phyloP scores from a whole-genome alignment of 2,329 filamentous ascomycete genomes.

The Trichothecium sympodiale region DNA sequence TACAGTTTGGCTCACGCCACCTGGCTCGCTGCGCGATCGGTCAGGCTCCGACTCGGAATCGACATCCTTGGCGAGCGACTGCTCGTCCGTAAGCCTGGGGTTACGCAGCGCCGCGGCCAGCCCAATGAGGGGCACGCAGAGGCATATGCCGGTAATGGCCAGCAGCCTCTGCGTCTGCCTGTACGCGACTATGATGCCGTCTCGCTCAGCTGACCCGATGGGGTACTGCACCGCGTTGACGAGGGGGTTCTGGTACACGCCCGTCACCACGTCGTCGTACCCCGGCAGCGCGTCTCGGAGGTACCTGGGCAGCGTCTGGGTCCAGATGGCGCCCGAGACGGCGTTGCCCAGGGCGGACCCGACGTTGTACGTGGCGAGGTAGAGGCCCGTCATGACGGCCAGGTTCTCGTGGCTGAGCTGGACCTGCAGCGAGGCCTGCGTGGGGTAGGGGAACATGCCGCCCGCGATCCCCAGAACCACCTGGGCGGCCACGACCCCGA shows the following conservation, averaged over 20 bases:
- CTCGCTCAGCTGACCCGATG: conserved; percentile 30
- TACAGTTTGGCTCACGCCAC: too few species aligned
- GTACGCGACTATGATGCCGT: conserved; percentile 31
- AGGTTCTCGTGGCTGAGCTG: conserved; percentile 38
- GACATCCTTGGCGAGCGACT: conserved; percentile 27
- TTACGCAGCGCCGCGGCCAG: conserved; percentile 32
- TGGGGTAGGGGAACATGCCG: conserved; percentile 46
- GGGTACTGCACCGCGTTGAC: conserved; percentile 20
- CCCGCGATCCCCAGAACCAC: conserved; percentile 52
- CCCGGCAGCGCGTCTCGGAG: conserved; percentile 29
- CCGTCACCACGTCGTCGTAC: conserved; percentile 17
- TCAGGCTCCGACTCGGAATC: conserved; percentile 10
- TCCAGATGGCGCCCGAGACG: conserved; percentile 53
- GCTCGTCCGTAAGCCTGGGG: conserved; percentile 31
- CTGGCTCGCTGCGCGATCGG: too few species aligned
- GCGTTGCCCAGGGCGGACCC: conserved; percentile 49
- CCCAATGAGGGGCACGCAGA: conserved; percentile 34
- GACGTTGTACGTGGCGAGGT: conserved; percentile 51
- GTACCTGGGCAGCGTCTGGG: conserved; percentile 38
- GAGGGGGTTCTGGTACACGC: conserved; percentile 26
- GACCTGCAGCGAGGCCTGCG: conserved; percentile 32
- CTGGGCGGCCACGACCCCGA: conserved; percentile 51
- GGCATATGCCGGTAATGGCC: conserved; percentile 35
- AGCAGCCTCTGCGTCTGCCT: conserved; percentile 35
- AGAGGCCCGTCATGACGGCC: conserved; percentile 53